Percentiles rank a stretch among this genome's conserved stretches.
phyloP scores from a whole-genome alignment of 345 rosid species.

The Noccaea bulbosa region DNA sequence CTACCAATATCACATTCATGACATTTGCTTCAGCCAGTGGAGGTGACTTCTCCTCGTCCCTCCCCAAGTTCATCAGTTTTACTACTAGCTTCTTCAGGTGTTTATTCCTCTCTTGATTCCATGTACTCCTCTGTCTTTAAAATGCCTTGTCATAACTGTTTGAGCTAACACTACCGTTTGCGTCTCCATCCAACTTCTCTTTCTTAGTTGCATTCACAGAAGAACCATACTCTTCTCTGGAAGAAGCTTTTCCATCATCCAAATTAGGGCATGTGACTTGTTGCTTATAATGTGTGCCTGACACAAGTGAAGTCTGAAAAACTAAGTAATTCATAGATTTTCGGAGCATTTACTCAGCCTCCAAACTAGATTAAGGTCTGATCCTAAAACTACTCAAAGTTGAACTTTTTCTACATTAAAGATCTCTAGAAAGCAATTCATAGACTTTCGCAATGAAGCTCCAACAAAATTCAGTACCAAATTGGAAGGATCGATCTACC shows the following conservation, averaged over 20 bases:
- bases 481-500: too few species aligned
- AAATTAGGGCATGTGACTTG: conserved; percentile 42
- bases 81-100: conserved; percentile 34
- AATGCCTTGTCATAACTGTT: conserved; percentile 43
- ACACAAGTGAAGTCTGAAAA: conserved; percentile 45
- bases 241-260: conserved; percentile 48
- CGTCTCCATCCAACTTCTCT: conserved; percentile 40
- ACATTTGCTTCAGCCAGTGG: conserved; percentile 87
- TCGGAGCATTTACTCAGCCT: conserved; percentile 51
- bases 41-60: conserved; percentile 56
- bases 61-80: conserved; percentile 42
- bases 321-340: conserved; percentile 56
- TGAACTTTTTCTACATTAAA: too few species aligned
- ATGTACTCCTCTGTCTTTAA: conserved; percentile 43
- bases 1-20: conserved; percentile 86
- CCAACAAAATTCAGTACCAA: too few species aligned
- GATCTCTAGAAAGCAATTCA: too few species aligned
- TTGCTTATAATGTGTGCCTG: conserved; percentile 40
- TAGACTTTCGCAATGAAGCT: too few species aligned
- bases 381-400: too few species aligned
- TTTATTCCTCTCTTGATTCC: conserved; percentile 41
- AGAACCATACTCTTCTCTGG: conserved; percentile 41
- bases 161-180: conserved; percentile 40
- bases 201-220: conserved; percentile 40
- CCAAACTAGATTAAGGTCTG: conserved; percentile 5